These are phyloP conservation scores for Monascus purpureus DNA, from an alignment of 495 filamentous ascomycete species.

Conservation along the genomic window DNA sequence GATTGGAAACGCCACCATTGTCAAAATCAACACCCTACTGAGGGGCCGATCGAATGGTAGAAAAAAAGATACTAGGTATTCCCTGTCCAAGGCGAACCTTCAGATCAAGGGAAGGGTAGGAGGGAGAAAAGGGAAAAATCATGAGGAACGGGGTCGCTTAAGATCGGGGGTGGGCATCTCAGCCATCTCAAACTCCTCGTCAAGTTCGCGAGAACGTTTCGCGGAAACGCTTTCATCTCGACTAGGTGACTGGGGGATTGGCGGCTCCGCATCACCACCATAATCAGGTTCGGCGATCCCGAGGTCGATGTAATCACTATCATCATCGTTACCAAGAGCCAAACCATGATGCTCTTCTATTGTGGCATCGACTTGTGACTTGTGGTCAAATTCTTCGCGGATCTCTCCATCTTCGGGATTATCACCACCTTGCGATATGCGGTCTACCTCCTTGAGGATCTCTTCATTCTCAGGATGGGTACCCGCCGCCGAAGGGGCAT, in stretches of 20 bases:
- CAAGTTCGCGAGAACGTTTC: constrained; percentile 17
- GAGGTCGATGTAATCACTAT: constrained; percentile 13
- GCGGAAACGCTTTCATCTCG: constrained; percentile 3
- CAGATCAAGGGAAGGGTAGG: too few relatives aligned
- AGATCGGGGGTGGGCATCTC: constrained; percentile 13
- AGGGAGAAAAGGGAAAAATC: constrained; percentile 2
- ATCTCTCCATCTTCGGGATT: constrained; percentile 1
- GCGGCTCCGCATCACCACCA: background rate
- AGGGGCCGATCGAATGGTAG: too few relatives aligned
- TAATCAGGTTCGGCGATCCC: background rate
- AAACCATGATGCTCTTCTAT: too few relatives aligned
- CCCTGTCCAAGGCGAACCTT: too few relatives aligned
- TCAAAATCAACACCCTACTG: too few relatives aligned
- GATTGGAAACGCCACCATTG: too few relatives aligned
- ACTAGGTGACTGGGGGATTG: background rate
- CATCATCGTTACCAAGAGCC: too few relatives aligned
- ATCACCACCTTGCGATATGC: too few relatives aligned
- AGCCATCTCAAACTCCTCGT: constrained; percentile 17
- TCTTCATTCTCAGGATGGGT: constrained; percentile 1
- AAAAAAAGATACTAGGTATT: too few relatives aligned
- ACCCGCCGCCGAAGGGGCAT: background rate
- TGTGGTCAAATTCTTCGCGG: constrained; percentile 2
- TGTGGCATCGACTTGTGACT: too few relatives aligned
- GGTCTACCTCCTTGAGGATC: constrained; percentile 1
- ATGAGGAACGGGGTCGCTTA: constrained; percentile 20